Percentiles rank a stretch among this genome's conserved stretches.
Conservation (phyloP, 108 stramenopile species). For the Thalassiosira profunda region DNA sequence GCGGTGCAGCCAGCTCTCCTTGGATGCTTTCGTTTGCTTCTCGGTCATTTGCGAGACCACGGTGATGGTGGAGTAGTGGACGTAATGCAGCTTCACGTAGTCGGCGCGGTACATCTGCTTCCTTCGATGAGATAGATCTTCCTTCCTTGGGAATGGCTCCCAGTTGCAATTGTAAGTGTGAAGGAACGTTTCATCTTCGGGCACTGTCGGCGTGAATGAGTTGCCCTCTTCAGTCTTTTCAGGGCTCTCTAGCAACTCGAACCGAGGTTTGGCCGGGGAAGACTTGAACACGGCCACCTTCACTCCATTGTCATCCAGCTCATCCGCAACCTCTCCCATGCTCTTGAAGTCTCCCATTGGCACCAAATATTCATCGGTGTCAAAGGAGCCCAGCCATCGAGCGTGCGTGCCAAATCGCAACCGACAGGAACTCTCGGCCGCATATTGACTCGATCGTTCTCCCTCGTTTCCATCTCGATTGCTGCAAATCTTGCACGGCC, state of each 20-base stretch:
- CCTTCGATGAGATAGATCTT: conserved; percentile 78
- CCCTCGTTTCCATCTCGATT: conserved; percentile 81
- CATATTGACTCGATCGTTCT: conserved; percentile 80
- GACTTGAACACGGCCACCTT: conserved; percentile 53
- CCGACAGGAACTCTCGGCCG: conserved; percentile 81
- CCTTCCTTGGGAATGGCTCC: conserved; percentile 69
- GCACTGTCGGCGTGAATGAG: conserved; percentile 54
- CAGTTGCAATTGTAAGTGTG: conserved; percentile 91
- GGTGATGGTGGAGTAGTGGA: conserved; percentile 85
- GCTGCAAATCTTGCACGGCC: conserved; percentile 78
- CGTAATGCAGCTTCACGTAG: conserved; percentile 79
- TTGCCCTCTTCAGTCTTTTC: conserved; percentile 21
- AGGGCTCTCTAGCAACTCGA: conserved; percentile 48
- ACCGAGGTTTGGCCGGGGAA: conserved; percentile 42
- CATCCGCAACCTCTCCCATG: conserved; percentile 34
- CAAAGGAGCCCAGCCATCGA: conserved; percentile 81
- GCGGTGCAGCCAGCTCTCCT: neutral
- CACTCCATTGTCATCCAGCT: conserved; percentile 36
- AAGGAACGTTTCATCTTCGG: conserved; percentile 65
- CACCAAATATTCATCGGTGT: conserved; percentile 85
- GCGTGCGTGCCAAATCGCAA: conserved; percentile 70
- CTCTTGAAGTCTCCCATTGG: conserved; percentile 48
- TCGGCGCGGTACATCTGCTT: conserved; percentile 84
- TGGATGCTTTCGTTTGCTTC: conserved; percentile 36
- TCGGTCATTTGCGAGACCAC: conserved; percentile 40